Conservation (phyloP, 1,284 basidiomycete genomes). For the Leccinum subrobustum region DNA sequence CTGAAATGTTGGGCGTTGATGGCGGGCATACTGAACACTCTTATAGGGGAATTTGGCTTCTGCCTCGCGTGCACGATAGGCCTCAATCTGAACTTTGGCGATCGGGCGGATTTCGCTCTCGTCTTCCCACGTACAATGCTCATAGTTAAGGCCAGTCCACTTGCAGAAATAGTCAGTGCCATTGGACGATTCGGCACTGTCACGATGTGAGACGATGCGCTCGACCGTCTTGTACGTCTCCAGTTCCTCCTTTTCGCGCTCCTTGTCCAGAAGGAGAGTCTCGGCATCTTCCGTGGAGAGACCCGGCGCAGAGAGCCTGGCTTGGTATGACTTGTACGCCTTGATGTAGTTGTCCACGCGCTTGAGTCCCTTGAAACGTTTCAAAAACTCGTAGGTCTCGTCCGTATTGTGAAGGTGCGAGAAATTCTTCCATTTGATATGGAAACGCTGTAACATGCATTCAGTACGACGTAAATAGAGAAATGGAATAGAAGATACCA, state of each 20-base stretch:
- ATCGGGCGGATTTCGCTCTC: constrained; percentile 78
- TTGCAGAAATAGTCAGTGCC: constrained; percentile 94
- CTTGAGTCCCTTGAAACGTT: constrained; percentile 92
- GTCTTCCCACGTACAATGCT: constrained; percentile 95
- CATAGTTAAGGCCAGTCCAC: constrained; percentile 94
- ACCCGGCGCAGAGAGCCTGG: constrained; percentile 64
- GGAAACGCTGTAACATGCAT: constrained; percentile 67
- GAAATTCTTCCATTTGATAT: constrained; percentile 96
- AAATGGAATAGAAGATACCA: constrained; percentile 45
- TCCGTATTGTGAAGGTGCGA: constrained; percentile 96
- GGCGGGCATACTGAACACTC: constrained; percentile 68
- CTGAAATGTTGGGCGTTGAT: constrained; percentile 78
- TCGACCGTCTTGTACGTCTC: constrained; percentile 94
- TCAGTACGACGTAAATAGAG: neutral
- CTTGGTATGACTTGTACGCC: constrained; percentile 73
- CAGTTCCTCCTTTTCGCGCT: constrained; percentile 86
- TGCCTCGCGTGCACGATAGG: constrained; percentile 77
- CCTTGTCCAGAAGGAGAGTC: constrained; percentile 84
- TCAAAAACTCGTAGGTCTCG: constrained; percentile 93
- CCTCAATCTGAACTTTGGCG: constrained; percentile 75
- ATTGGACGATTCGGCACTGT: constrained; percentile 52
- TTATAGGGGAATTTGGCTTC: constrained; percentile 87
- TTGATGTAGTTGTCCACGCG: constrained; percentile 99
- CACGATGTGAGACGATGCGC: constrained; percentile 84
- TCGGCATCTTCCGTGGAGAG: constrained; percentile 89